Base-by-base conservation (phyloP, 306 rosid species). In the Psophocarpus tetragonolobus region DNA sequence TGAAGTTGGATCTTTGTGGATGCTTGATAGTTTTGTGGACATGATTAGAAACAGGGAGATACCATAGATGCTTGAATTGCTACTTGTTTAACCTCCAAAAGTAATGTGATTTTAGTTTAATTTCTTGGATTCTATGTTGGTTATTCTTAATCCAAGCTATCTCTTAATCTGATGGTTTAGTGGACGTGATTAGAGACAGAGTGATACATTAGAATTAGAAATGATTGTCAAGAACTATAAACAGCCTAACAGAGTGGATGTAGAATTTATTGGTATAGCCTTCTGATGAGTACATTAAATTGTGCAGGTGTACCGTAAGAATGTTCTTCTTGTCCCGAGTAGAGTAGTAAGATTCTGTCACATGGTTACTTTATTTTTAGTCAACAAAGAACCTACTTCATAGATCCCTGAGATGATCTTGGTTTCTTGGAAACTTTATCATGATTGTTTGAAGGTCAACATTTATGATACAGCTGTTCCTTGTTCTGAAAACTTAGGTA, bases 281-380 rank as follows among this genome's bases (percentile, higher is more conserved):
- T 61, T 71, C 12, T n/a, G 30, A 17, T 51, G 66, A 48, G 20
- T 71, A 62, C 29, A 6, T 24, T 45, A 66, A 63, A 26, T 64
- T 17, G 35, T 6, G 50, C 58, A 2, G 65, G 57, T 36, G 2
- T 32, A 9, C 32, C n/a, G 17, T 54, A 24, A 47, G 18, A 73
- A 72, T 73, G 21, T 35, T 65, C 24, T 48, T 71, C 76, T 73
- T 66, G 60, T 29, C 76, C 71, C 33, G 39, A 44, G 47, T 51
- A 72, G 50, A 36, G 51, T 51, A 15, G 24, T 14, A 35, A 38
- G 36, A 27, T 18, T 48, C 3, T 26, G 21, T 68, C n/a, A 18
- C 45, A 29, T 57, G 69, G 4, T 33, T 35, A 47, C 39, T 35
- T 71, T 47, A 23, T 17, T 24, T 38, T 42, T 67, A 54, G 45